Percentiles rank a stretch among this genome's conserved stretches.
These are phyloP conservation scores for Serendipita sp. DNA, from an alignment of 1,284 basidiomycete species.

Conservation along the genomic window DNA sequence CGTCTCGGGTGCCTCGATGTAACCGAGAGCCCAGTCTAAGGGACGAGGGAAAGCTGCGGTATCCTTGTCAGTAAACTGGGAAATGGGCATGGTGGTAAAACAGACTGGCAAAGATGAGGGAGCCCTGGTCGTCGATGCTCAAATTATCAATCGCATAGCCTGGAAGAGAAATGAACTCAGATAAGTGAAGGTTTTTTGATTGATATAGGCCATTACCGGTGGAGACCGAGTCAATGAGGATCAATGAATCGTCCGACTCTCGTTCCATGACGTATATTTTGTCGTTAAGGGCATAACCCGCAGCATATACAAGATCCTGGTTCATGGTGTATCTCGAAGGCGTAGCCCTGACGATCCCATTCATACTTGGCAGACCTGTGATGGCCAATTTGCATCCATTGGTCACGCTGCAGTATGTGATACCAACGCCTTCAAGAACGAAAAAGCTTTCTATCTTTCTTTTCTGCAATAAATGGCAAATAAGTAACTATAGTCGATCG, in stretches of 20 bases:
- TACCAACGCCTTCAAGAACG: slow-evolving; percentile 22
- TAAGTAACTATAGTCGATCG: no score
- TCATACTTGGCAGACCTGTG: slow-evolving; percentile 30
- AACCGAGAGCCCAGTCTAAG: slow-evolving; percentile 21
- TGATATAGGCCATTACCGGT: slow-evolving; percentile 24
- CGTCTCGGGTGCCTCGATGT: slow-evolving; percentile 26
- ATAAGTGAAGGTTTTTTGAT: background rate
- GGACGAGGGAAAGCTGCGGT: slow-evolving; percentile 21
- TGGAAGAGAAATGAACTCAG: slow-evolving; percentile 15
- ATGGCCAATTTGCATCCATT: slow-evolving; percentile 44
- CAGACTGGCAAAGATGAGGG: slow-evolving; percentile 43
- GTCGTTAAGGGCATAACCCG: slow-evolving; percentile 20
- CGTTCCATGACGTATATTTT: slow-evolving; percentile 36
- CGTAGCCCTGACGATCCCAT: slow-evolving; percentile 39
- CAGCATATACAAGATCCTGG: slow-evolving; percentile 2
- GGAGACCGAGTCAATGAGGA: slow-evolving; percentile 31
- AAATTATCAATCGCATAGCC: slow-evolving; percentile 42
- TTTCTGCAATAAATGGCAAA: slow-evolving; percentile 20
- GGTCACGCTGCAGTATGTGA: slow-evolving; percentile 44
- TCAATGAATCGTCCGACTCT: slow-evolving; percentile 40
- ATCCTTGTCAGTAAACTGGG: background rate
- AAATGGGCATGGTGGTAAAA: slow-evolving; percentile 7
- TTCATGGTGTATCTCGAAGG: slow-evolving; percentile 37
- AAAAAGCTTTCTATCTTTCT: slow-evolving; percentile 14
- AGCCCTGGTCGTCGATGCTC: slow-evolving; percentile 38